phyloP scores from a whole-genome alignment of 2,329 filamentous ascomycete genomes.

The Dactylellina parvicollis region DNA sequence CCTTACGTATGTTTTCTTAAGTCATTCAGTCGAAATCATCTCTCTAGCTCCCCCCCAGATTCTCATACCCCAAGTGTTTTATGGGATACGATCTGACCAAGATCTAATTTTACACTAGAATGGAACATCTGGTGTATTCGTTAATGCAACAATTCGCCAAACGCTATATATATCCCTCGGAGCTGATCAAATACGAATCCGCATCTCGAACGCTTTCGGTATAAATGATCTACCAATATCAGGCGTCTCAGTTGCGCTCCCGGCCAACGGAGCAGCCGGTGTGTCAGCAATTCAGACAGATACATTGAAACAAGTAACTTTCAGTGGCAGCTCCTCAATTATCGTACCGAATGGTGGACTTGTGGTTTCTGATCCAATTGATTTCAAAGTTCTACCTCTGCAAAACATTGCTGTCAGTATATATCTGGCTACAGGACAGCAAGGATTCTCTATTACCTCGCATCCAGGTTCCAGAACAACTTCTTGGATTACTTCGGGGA shows the following conservation, averaged over 20 bases:
- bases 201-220: constrained; percentile 74
- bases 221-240: constrained; percentile 70
- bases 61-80: no score
- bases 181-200: constrained; percentile 69
- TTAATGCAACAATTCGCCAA: constrained; percentile 72
- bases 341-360: constrained; percentile 69
- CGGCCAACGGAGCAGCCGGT: constrained; percentile 67
- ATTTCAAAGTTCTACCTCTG: constrained; percentile 66
- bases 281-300: constrained; percentile 66
- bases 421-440: constrained; percentile 69
- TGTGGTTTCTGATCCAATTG: constrained; percentile 71
- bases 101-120: constrained; percentile 24
- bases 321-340: constrained; percentile 67
- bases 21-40: no score
- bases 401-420: constrained; percentile 69
- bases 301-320: constrained; percentile 68
- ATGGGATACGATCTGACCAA: no score
- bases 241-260: constrained; percentile 69
- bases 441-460: constrained; percentile 69
- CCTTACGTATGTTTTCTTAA: constrained; percentile 66
- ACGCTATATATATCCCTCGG: constrained; percentile 71
- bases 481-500: constrained; percentile 69
- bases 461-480: constrained; percentile 74
- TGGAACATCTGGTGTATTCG: constrained; percentile 66
- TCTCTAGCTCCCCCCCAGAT: no score